These are phyloP conservation scores for Pholiota conissans DNA, from an alignment of 768 basidiomycete genomes.

Conservation along the genomic window DNA sequence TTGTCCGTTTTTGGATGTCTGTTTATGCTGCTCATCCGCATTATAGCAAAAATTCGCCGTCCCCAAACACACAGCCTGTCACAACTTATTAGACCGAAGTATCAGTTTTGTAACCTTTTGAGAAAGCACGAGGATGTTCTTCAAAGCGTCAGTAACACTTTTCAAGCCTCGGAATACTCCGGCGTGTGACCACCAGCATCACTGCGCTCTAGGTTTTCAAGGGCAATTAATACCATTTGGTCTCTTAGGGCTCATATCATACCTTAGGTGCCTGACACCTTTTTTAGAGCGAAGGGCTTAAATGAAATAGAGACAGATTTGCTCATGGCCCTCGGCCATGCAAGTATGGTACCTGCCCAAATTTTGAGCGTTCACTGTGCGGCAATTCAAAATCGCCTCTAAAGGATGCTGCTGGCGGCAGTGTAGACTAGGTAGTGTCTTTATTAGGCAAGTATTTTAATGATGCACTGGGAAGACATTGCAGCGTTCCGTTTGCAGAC, in stretches of 20 bases:
- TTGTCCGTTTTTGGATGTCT: constrained; percentile 13
- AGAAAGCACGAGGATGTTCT: not conserved
- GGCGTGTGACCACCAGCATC: not conserved
- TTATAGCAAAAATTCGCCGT: not conserved
- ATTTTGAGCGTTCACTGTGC: too few species aligned
- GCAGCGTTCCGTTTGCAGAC: too few species aligned
- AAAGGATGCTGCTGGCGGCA: not conserved
- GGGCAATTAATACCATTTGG: not conserved
- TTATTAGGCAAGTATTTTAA: not conserved
- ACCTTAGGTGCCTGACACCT: too few species aligned
- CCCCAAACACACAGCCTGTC: not conserved
- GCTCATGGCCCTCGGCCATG: too few species aligned
- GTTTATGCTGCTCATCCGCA: constrained; percentile 4
- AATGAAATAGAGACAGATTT: too few species aligned
- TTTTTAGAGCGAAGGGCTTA: too few species aligned
- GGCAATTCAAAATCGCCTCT: too few species aligned
- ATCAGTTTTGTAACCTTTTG: not conserved
- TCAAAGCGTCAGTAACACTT: not conserved
- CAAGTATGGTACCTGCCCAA: too few species aligned
- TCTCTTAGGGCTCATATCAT: too few species aligned
- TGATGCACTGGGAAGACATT: not conserved
- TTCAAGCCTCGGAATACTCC: not conserved
- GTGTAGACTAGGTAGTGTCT: not conserved
- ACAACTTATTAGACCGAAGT: not conserved
- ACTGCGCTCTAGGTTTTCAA: not conserved